Conservation (phyloP, 2,329 filamentous ascomycete genomes). For the Periconia sp. region DNA sequence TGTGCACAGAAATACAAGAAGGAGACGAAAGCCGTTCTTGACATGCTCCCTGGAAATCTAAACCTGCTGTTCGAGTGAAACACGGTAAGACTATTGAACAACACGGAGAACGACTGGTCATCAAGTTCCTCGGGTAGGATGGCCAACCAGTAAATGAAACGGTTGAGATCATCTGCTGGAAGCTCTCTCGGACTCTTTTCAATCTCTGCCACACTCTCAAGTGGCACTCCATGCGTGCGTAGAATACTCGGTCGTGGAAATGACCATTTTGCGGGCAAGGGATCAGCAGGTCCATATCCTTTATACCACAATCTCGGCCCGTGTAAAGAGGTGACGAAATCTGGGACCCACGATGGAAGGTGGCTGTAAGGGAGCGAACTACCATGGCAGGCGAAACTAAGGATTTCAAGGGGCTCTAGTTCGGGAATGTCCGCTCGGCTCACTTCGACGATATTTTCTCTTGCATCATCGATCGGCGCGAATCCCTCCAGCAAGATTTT, state of each 20-base stretch:
- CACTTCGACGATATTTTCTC: not conserved
- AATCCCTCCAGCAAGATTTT: not conserved
- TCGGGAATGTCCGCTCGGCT: constrained; percentile 1
- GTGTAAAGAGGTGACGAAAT: not conserved
- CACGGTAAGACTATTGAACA: not conserved
- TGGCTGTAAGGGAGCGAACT: not conserved
- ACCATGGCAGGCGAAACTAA: not conserved
- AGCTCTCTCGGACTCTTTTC: not conserved
- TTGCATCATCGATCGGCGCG: not conserved
- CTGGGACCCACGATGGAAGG: not conserved
- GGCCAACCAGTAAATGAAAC: constrained; percentile 1
- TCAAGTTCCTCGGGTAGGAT: not conserved
- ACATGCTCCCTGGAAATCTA: not conserved
- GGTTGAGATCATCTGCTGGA: not conserved
- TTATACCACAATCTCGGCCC: not conserved
- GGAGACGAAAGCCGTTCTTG: not conserved
- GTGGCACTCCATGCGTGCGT: not conserved
- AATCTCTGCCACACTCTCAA: not conserved
- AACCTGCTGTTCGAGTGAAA: not conserved
- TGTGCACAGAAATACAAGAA: constrained; percentile 1
- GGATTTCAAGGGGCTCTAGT: constrained; percentile 1
- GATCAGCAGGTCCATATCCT: not conserved
- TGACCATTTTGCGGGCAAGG: not conserved
- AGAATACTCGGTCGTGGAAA: not conserved
- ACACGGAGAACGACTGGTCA: not conserved